These are phyloP conservation scores for Aureobasidium sp. DNA, from an alignment of 2,329 filamentous ascomycete species.

Conservation along the genomic window DNA sequence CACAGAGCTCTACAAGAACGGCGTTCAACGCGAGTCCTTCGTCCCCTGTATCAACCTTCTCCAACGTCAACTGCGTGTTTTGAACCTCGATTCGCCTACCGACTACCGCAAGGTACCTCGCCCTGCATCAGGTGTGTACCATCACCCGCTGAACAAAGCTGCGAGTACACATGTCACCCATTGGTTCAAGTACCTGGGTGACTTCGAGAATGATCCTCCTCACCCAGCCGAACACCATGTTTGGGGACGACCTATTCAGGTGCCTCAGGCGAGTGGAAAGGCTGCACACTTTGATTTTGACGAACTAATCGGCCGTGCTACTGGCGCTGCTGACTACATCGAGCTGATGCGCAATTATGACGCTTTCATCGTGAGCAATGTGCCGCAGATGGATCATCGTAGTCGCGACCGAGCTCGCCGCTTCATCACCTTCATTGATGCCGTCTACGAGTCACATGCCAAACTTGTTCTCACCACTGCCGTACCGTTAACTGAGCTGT, in stretches of 20 bases:
- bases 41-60: constrained; percentile 91
- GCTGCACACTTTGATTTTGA: constrained; percentile 89
- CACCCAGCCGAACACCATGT: constrained; percentile 73
- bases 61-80: constrained; percentile 72
- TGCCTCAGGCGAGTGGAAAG: constrained; percentile 78
- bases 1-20: constrained; percentile 94
- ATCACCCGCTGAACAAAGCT: constrained; percentile 72
- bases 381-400: constrained; percentile 83
- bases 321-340: constrained; percentile 88
- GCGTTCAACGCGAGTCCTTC: constrained; percentile 91
- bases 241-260: constrained; percentile 84
- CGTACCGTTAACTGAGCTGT: constrained; percentile 76
- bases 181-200: constrained; percentile 93
- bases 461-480: constrained; percentile 90
- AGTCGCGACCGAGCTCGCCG: constrained; percentile 80
- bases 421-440: constrained; percentile 97
- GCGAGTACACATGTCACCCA: constrained; percentile 77
- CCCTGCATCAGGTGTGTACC: constrained; percentile 87
- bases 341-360: constrained; percentile 86
- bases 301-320: constrained; percentile 84
- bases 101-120: constrained; percentile 97
- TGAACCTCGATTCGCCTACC: constrained; percentile 90
- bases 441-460: constrained; percentile 85
- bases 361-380: constrained; percentile 82
- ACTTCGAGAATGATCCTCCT: constrained; percentile 65